Base-by-base conservation (phyloP, 345 rosid species). In the Pelargonium nanum region DNA sequence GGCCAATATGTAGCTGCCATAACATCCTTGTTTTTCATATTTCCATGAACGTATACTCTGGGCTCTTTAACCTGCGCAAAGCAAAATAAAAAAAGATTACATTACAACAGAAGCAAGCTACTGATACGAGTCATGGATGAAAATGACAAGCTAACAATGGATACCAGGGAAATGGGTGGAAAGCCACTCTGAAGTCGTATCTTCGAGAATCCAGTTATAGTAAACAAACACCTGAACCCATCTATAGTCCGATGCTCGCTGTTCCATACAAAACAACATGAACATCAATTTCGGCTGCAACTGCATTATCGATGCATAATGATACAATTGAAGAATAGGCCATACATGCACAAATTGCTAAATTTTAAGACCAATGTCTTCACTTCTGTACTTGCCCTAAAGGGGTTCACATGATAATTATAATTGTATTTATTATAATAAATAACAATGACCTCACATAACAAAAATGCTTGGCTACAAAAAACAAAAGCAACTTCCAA, bases 141-240 rank as follows among this genome's bases (percentile, higher is more conserved):
- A 21, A n/a, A 52, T 12, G n/a, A 45, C 64, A n/a, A n/a, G n/a
- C n/a, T n/a, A n/a, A n/a, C n/a, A n/a, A n/a, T n/a, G n/a, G n/a
- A 17, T 76, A 93, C 99, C 96, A 85, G 56, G 1, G 69, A 40
- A 55, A 84, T 34, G 4, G 89, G 96, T 24, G 91, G 95, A 67
- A 87, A 73, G 21, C 72, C 64, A 57, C 54, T 67, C 67, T 76
- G 88, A 65, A 78, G 76, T 22, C 60, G 75, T 50, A 83, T 56
- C 78, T 82, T 78, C 3, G 87, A 75, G 79, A 93, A 89, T 59
- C 87, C 95, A 65, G 78, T 73, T 50, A 74, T 72, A 15, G 71
- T 60, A 70, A 78, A 83, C 63, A 87, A 83, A 67, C 97, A 89
- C 68, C 78, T 62, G 80, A 75, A 89, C 64, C 97, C 96, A 69